phyloP scores from a whole-genome alignment of 2,329 filamentous ascomycete genomes.

The Claviceps sp. region DNA sequence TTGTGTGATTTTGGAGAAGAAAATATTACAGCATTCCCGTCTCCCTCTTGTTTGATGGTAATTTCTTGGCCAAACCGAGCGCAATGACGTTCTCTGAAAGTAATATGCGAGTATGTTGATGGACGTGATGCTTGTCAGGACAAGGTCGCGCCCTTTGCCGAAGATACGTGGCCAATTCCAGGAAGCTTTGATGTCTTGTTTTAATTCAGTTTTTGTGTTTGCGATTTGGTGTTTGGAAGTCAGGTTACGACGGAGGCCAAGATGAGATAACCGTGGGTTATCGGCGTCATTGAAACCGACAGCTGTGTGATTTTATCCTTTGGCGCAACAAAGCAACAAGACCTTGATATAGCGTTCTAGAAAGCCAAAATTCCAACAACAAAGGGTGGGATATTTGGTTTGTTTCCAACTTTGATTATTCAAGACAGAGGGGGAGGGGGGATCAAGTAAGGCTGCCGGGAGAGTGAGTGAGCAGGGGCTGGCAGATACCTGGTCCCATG shows the following conservation, averaged over 20 bases:
- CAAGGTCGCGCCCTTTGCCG: neutral
- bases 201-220: neutral
- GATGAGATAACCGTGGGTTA: constrained; percentile 45
- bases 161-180: neutral
- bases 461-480: neutral
- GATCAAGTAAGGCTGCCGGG: neutral
- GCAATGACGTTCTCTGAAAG: constrained; percentile 1
- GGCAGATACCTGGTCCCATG: neutral
- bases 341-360: neutral
- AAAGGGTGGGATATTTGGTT: neutral
- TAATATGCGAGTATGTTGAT: neutral
- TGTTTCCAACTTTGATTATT: neutral
- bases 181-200: neutral
- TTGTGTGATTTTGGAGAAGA: neutral
- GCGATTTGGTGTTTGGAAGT: constrained; percentile 11
- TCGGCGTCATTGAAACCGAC: constrained; percentile 36
- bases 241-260: constrained; percentile 39
- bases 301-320: neutral
- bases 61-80: constrained; percentile 3
- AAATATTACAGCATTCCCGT: neutral
- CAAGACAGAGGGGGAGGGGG: neutral
- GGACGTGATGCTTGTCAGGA: neutral
- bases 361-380: neutral
- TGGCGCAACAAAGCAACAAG: neutral
- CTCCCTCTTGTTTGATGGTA: neutral